Conservation (phyloP, 2,329 filamentous ascomycete species). For the Microdochium trichocladiopsis region DNA sequence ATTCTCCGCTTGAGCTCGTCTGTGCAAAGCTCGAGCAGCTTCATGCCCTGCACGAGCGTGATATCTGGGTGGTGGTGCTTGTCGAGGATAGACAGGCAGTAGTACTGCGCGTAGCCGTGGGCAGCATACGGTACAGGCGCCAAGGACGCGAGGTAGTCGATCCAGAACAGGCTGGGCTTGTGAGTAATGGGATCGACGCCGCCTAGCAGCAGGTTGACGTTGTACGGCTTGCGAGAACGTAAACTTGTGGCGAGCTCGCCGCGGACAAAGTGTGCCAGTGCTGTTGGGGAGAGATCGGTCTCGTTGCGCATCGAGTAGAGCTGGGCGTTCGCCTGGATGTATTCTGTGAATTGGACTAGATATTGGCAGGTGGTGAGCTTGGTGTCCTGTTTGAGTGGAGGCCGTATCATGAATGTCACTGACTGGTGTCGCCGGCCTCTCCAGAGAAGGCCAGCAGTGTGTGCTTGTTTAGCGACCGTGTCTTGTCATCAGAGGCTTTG, state of each 20-base stretch:
- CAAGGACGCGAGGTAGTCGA: slow-evolving; percentile 89
- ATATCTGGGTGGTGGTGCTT: slow-evolving; percentile 98
- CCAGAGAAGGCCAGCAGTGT: slow-evolving; percentile 93
- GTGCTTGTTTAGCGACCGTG: slow-evolving; percentile 82
- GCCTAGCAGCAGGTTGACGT: slow-evolving; percentile 90
- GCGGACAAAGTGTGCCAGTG: slow-evolving; percentile 87
- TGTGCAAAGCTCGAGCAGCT: slow-evolving; percentile 89
- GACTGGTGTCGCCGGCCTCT: slow-evolving; percentile 92
- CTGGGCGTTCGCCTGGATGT: slow-evolving; percentile 96
- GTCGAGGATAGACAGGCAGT: slow-evolving; percentile 94
- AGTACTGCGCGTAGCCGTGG: slow-evolving; percentile 99
- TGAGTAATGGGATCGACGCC: slow-evolving; percentile 88
- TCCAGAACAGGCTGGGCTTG: slow-evolving; percentile 91
- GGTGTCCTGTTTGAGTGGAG: not conserved
- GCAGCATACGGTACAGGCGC: slow-evolving; percentile 90
- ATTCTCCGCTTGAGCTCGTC: slow-evolving; percentile 95
- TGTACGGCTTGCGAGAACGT: slow-evolving; percentile 89
- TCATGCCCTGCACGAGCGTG: slow-evolving; percentile 78
- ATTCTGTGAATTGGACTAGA: slow-evolving; percentile 96
- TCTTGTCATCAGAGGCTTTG: slow-evolving; percentile 96
- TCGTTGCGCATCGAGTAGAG: slow-evolving; percentile 98
- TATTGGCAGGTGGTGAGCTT: slow-evolving; percentile 6
- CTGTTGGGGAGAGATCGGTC: slow-evolving; percentile 81
- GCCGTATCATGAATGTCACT: slow-evolving; percentile 10
- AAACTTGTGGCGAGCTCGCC: slow-evolving; percentile 87